phyloP scores from a whole-genome alignment of 192 early-diverging fungal species.

The Coemansia sp. region DNA sequence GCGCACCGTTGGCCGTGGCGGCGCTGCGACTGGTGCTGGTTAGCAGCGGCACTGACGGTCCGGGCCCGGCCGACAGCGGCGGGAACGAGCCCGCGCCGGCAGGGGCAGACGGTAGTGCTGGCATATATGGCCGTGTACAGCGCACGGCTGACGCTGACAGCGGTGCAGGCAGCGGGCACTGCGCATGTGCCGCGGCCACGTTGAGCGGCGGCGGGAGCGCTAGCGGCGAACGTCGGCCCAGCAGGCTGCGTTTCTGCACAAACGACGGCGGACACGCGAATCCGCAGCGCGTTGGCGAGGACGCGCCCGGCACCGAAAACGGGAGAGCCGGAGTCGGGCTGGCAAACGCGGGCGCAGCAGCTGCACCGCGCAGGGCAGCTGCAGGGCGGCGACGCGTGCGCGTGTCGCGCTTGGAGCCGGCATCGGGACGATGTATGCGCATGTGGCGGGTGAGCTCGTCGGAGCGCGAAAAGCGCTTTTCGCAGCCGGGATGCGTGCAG shows the following conservation, averaged over 20 bases:
- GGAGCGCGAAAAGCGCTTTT: constrained; percentile 73
- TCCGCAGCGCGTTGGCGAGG: constrained; percentile 7
- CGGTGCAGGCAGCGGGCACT: constrained; percentile 32
- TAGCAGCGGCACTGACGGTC: constrained; percentile 31
- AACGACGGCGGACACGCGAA: constrained; percentile 21
- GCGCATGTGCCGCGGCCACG: constrained; percentile 38
- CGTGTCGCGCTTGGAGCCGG: constrained; percentile 35
- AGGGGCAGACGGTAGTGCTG: constrained; percentile 6
- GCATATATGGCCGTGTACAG: constrained; percentile 25
- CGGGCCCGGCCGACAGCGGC: constrained; percentile 6
- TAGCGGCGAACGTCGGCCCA: constrained; percentile 42
- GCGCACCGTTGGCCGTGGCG: constrained; percentile 42
- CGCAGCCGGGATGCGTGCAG: constrained; percentile 74
- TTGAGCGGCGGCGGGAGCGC: constrained; percentile 50
- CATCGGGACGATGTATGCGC: constrained; percentile 50
- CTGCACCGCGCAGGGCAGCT: constrained; percentile 11
- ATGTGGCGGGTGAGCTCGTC: constrained; percentile 78
- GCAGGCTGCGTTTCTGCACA: constrained; percentile 39
- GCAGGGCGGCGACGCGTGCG: constrained; percentile 23
- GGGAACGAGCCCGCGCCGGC: constrained; percentile 2
- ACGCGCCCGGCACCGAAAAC: constrained; percentile 9
- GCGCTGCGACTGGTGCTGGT: constrained; percentile 43
- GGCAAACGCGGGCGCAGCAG: constrained; percentile 6
- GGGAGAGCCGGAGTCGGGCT: constrained; percentile 36
- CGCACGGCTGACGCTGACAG: constrained; percentile 33